These are phyloP conservation scores for Dendrobium catenatum DNA, from an alignment of 106 monocot genomes.

Conservation along the genomic window DNA sequence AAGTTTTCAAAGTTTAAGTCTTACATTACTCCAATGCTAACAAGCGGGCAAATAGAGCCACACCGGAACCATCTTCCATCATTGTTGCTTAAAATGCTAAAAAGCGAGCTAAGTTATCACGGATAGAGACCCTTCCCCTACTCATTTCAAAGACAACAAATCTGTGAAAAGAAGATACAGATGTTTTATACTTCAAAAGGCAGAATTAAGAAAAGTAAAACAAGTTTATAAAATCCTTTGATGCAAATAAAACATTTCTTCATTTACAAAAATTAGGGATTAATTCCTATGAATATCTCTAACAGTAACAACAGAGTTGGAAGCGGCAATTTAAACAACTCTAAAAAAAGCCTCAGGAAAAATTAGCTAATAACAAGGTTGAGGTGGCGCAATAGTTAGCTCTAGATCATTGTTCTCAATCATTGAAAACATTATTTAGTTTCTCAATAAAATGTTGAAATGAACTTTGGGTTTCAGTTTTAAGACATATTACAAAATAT, in stretches of 20 bases:
- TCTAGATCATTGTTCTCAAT: slow-evolving; percentile 20
- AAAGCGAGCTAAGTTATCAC: too few relatives aligned
- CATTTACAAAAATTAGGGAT: background rate
- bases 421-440: background rate
- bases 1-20: too few relatives aligned
- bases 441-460: too few relatives aligned
- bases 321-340: slow-evolving; percentile 2
- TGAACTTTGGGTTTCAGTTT: too few relatives aligned
- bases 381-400: slow-evolving; percentile 40
- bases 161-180: background rate
- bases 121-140: too few relatives aligned
- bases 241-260: background rate
- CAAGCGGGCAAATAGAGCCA: too few relatives aligned
- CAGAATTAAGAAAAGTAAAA: background rate
- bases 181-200: background rate
- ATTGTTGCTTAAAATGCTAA: too few relatives aligned
- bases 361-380: slow-evolving; percentile 10
- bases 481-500: too few relatives aligned
- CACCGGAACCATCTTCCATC: too few relatives aligned
- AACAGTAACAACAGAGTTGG: background rate
- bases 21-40: too few relatives aligned
- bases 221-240: background rate
- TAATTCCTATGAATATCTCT: background rate
- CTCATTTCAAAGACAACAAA: too few relatives aligned
- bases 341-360: slow-evolving; percentile 12